Base-by-base conservation (phyloP, 2,329 filamentous ascomycete genomes). In the Xylaria sp. region DNA sequence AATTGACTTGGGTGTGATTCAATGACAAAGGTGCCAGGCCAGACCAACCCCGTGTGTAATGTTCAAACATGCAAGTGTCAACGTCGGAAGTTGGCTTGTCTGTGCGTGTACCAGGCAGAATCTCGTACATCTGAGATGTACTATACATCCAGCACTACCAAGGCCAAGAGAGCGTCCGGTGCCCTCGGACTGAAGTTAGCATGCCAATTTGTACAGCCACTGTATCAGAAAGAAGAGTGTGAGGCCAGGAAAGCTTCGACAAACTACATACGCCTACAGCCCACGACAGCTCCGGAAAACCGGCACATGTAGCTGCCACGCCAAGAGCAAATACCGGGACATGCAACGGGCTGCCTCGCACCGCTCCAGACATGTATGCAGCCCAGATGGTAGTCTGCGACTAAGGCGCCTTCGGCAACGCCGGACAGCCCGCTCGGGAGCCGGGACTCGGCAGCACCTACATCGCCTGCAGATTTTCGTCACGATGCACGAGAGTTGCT, bases 281-380 rank as follows among this genome's bases (percentile, higher is more conserved):
- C 23, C 9, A 58, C 28, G 28, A 23, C 37, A 63, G 34, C 32
- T 25, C 57, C 69, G 69, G 69, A 63, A 70, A 66, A 69, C n/a
- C 69, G 69, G 69, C 69, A 70, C 55, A 48, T 64, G 44, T 51
- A 62, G 50, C 55, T 68, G 50, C 28, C 18, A 51, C 64, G 55
- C 62, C 56, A 63, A 52, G 51, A 41, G 55, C 48, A 60, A 52
- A 60, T 61, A 64, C 60, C 56, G 55, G 58, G 63, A 52, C 68
- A 64, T 51, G 56, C 48, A 58, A 69, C 56, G 54, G 69, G 62
- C 63, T 59, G 65, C 57, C 56, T 70, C 65, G 48, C 63, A 37
- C 65, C 54, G 65, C 60, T 57, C 20, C 13, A 65, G 57, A 32
- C 39, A 20, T 34, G 18, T n/a, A 63, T 65, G 56, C 61, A 56